Percentiles rank a stretch among this genome's conserved stretches.
phyloP scores from a whole-genome alignment of 176 grass and related monocot species.

The Oryza nivara region DNA sequence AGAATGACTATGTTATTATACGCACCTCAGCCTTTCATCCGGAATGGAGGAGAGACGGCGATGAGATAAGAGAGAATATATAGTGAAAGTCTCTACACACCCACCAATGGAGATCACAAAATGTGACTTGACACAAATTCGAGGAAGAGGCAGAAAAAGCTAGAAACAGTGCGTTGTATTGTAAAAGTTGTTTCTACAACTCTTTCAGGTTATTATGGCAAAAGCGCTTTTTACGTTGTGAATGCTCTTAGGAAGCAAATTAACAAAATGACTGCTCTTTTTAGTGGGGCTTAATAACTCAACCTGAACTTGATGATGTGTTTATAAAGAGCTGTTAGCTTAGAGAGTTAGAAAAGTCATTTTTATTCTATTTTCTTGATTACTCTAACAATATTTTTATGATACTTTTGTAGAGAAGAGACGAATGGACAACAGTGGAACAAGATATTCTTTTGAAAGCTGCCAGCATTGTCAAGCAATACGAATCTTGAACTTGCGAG shows the following conservation, averaged over 20 bases:
- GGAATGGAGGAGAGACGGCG: too few relatives aligned
- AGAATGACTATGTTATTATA: too few relatives aligned
- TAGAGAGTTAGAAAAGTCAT: background rate
- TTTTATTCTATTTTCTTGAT: background rate
- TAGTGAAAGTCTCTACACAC: too few relatives aligned
- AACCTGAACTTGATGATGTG: background rate
- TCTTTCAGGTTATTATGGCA: background rate
- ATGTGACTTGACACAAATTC: too few relatives aligned
- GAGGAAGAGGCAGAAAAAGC: background rate
- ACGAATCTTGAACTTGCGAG: constrained; percentile 57
- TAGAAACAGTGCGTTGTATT: background rate
- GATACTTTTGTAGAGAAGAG: constrained; percentile 42
- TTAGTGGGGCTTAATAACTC: background rate
- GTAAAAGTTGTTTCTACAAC: background rate
- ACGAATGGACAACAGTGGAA: constrained; percentile 60
- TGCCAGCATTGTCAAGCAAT: constrained; percentile 48
- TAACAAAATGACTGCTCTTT: background rate
- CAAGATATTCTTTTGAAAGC: constrained; percentile 78
- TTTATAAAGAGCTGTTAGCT: background rate
- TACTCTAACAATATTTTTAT: background rate
- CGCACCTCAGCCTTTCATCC: too few relatives aligned
- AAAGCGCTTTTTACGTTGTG: background rate
- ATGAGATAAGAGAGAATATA: too few relatives aligned
- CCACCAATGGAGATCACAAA: too few relatives aligned
- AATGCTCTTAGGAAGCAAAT: background rate